These are phyloP conservation scores for Erodium moschatum DNA, from an alignment of 441 rosid genomes.

Conservation along the genomic window DNA sequence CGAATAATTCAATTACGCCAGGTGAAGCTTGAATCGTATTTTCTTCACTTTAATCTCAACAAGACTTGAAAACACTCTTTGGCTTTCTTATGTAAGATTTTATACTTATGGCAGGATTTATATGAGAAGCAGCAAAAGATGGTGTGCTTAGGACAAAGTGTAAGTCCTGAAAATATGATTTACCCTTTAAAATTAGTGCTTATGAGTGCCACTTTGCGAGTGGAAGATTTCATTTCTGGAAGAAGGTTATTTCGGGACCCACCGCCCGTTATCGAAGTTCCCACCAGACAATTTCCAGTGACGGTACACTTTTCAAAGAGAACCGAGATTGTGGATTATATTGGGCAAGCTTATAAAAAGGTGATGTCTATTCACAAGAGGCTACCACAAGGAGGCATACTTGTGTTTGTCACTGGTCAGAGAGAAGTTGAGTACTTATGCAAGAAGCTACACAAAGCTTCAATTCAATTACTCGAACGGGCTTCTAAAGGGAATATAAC, in stretches of 20 bases:
- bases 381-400: conserved; percentile 85
- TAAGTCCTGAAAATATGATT: conserved; percentile 42
- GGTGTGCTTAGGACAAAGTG: conserved; percentile 44
- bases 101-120: conserved; percentile 33
- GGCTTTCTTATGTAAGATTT: conserved; percentile 9
- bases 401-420: conserved; percentile 90
- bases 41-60: neutral
- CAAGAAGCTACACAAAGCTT: conserved; percentile 51
- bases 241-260: conserved; percentile 48
- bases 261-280: conserved; percentile 73
- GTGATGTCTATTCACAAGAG: conserved; percentile 76
- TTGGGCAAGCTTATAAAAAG: conserved; percentile 80
- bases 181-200: conserved; percentile 70
- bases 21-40: conserved; percentile 34
- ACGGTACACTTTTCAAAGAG: conserved; percentile 70
- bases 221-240: conserved; percentile 67
- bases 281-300: conserved; percentile 71
- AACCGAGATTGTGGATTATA: conserved; percentile 71
- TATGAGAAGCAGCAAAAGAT: conserved; percentile 52
- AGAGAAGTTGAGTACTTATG: conserved; percentile 85
- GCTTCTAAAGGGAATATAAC: conserved; percentile 25
- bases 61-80: neutral
- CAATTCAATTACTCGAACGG: conserved; percentile 35
- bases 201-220: conserved; percentile 87
- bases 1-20: conserved; percentile 60